Base-by-base conservation (phyloP, 164 flowering plant genomes). In the Vitis amurensis region DNA sequence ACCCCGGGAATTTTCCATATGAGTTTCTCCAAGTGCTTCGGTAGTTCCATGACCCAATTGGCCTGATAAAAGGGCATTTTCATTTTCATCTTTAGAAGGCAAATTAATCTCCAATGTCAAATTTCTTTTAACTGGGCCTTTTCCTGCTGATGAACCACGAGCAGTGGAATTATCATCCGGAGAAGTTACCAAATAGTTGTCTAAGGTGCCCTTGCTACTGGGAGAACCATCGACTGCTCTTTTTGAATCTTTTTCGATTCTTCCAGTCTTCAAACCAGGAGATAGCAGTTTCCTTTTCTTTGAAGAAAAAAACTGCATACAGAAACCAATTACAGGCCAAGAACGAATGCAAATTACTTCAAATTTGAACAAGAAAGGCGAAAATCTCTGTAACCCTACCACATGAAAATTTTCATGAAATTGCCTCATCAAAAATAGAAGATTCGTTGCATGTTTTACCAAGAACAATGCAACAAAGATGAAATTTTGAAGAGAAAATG, bases 211-310 rank as follows among this genome's bases (percentile, higher is more conserved):
- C 78, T 94, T 92, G 31, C 83, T 75, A 68, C 84, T 77, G 14
- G 97, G 97, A 52, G 95, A 91, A n/a, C 79, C 84, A 63, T 81
- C 85, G 11, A 65, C 59, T 11, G 51, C 55, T 15, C 1, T 57
- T 70, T 66, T 85, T 2, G 70, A 73, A 77, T 78, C 81, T 63
- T 77, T 84, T 15, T 79, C 86, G 23, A 13, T 27, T 73, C 76
- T 80, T 72, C 74, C 81, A 12, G 81, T 71, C 73, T 87, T 88
- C 49, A 66, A 56, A 64, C 58, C 29, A 11, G 94, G 94, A 12
- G 96, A 86, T 16, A 52, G 1, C 19, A 78, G 15, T 76, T 87
- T 89, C 82, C 84, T 90, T 75, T 95, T 95, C 85, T 77, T 92
- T 9, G 92, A 80, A 63, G 84, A 67, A 63, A 76, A 95, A 71